These are phyloP conservation scores for Musa troglodytarum DNA, from an alignment of 176 grass and related monocot species.

Conservation along the genomic window DNA sequence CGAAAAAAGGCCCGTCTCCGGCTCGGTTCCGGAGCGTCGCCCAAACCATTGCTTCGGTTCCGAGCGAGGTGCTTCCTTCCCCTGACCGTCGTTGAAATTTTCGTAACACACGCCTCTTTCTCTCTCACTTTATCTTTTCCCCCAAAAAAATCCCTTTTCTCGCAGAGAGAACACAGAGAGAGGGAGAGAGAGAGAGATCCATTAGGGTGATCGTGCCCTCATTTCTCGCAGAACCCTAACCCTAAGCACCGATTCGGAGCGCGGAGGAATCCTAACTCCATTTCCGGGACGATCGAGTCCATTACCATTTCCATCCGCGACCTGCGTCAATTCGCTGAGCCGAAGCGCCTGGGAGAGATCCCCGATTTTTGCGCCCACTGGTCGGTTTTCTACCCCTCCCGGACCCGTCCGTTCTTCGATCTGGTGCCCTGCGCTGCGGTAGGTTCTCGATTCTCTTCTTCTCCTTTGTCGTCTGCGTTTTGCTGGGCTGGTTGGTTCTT, in stretches of 20 bases:
- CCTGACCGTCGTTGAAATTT: slow-evolving; percentile 1
- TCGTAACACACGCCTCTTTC: not conserved
- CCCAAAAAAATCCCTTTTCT: not conserved
- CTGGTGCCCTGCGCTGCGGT: not conserved
- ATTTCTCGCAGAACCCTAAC: not conserved
- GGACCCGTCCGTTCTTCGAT: not conserved
- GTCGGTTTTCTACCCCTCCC: not conserved
- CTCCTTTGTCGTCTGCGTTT: not conserved
- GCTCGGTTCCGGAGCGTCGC: not conserved
- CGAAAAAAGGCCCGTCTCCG: not conserved
- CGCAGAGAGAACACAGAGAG: not conserved
- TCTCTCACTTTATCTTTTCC: not conserved
- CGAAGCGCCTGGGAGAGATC: not conserved
- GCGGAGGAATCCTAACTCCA: slow-evolving; percentile 9
- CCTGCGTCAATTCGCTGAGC: not conserved
- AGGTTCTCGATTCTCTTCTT: not conserved
- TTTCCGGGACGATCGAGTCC: not conserved
- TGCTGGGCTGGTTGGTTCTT: not conserved
- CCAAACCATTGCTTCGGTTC: not conserved
- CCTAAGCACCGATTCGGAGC: not conserved
- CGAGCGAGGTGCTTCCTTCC: not conserved
- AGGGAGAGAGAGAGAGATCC: not conserved
- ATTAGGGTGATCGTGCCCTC: not conserved
- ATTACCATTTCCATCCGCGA: slow-evolving; percentile 4
- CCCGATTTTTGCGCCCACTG: not conserved